Evolutionary conservation across 1,284 basidiomycete genomes (phyloP).

Genomic region (Sporisorium exsertum): DNA sequence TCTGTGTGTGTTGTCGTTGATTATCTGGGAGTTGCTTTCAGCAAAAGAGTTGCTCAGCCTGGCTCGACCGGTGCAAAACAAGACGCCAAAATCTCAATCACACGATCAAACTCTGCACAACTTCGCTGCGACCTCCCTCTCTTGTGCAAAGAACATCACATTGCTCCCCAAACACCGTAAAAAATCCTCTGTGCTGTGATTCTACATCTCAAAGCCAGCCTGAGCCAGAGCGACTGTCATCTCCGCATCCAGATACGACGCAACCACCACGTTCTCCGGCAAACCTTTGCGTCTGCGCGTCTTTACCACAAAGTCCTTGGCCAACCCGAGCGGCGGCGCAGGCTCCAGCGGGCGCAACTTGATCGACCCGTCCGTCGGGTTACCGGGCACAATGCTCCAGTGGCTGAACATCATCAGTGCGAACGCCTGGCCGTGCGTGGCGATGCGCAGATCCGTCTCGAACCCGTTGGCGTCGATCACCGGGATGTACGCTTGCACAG

Average conservation of each 20-base stretch:
- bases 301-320: slow-evolving; percentile 89
- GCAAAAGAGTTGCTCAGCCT: background rate
- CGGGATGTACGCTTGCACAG: slow-evolving; percentile 95
- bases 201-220: slow-evolving; percentile 58
- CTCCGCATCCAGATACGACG: slow-evolving; percentile 65
- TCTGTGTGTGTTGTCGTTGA: too few species aligned
- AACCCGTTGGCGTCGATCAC: slow-evolving; percentile 99
- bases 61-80: background rate
- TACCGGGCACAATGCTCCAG: slow-evolving; percentile 97
- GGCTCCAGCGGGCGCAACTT: slow-evolving; percentile 95
- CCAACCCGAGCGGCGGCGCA: slow-evolving; percentile 85
- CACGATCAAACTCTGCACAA: background rate
- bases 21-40: too few species aligned
- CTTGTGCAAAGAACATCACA: background rate
- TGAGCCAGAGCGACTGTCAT: slow-evolving; percentile 65
- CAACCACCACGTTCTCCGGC: slow-evolving; percentile 50
- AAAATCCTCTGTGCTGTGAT: background rate
- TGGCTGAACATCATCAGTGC: slow-evolving; percentile 96
- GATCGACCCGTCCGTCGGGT: slow-evolving; percentile 95
- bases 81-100: background rate
- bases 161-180: background rate
- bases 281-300: slow-evolving; percentile 86
- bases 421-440: slow-evolving; percentile 97
- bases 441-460: slow-evolving; percentile 95
- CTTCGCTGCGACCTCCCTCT: background rate